These are phyloP conservation scores for Polytrichum formosum DNA, from an alignment of 225 moss, liverwort and hornwort genomes.

Conservation along the genomic window DNA sequence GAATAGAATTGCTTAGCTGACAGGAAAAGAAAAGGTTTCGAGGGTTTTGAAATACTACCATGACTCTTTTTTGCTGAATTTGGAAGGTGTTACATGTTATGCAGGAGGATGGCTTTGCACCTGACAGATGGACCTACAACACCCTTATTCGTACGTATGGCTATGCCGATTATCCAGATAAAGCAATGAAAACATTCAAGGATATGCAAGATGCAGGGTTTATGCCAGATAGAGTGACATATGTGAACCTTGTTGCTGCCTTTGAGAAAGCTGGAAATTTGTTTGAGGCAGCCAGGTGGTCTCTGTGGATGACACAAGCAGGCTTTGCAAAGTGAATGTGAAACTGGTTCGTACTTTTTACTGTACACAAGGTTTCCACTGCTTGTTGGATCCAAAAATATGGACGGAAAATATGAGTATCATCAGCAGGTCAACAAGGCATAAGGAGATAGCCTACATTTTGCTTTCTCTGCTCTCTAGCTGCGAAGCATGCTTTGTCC, in stretches of 20 bases:
- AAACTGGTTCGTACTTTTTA: background rate
- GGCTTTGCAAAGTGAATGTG: constrained; percentile 50
- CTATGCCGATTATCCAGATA: constrained; percentile 69
- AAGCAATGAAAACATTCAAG: constrained; percentile 67
- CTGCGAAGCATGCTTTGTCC: too few relatives aligned
- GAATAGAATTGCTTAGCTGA: too few relatives aligned
- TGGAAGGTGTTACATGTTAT: constrained; percentile 3
- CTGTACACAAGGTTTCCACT: too few relatives aligned
- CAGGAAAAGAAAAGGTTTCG: too few relatives aligned
- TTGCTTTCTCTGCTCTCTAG: too few relatives aligned
- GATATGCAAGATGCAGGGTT: constrained; percentile 74
- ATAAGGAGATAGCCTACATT: too few relatives aligned
- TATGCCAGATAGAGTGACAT: constrained; percentile 83
- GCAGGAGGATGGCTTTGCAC: constrained; percentile 61
- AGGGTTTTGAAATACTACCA: too few relatives aligned
- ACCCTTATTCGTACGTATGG: constrained; percentile 85
- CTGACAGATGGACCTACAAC: constrained; percentile 92
- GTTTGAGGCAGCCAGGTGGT: constrained; percentile 96
- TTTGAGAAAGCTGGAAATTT: constrained; percentile 89
- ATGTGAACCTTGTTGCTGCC: constrained; percentile 79
- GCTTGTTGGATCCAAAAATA: too few relatives aligned
- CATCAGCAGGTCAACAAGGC: too few relatives aligned
- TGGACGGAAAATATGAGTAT: too few relatives aligned
- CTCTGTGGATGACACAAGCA: constrained; percentile 94
- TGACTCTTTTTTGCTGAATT: background rate